Evolutionary conservation across 441 rosid genomes (phyloP), one percentile per base, ranked within the genome.

Genomic region (Mallotus japonicus): DNA sequence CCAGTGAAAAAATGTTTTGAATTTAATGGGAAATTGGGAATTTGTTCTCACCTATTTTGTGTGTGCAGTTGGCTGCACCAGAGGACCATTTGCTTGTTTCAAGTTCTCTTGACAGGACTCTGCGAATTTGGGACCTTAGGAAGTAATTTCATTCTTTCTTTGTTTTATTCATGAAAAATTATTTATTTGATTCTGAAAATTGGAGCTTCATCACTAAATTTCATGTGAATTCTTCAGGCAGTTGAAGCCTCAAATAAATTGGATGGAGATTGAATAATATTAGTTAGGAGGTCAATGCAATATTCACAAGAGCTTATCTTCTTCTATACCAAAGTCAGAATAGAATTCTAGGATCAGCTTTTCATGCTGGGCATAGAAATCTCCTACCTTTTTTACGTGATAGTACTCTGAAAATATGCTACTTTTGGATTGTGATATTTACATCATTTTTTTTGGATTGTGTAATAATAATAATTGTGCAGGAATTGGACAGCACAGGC

Each of bases 71-170:
- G 87, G 89, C 90, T 76, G 90, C 95, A 73, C 87, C 90, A 11
- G 95, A 90, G 81, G 87, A 87, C 67, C 91, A 94, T 86, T 78
- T 87, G 75, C 95, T 94, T 79, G 90, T 94, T 78, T 92, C 99
- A 69, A 94, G 99, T 87, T 94, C 97, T 71, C 92, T 88, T 66
- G 99, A 92, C 80, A 84, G 74, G 81, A 89, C 93, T 66, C 69
- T 94, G 80, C 85, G 87, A 56, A 85, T 90, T 69, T 94, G 99
- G 99, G 97, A 94, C 86, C 73, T 94, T 76, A 89, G 97, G 80
- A 88, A 90, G 99, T 94, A 74, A 63, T 66, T 13, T 57, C 70
- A 47, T 50, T 61, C 20, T 55, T 4, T 24, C 63, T 44, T 51
- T 14, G 8, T 28, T 53, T 46, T 6, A 37, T 16, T 16, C 37